A percentile compares a stretch with the other conserved stretches of the same genome.
Conservation (phyloP, 2,329 filamentous ascomycete genomes). For the Byssochlamys sp. region DNA sequence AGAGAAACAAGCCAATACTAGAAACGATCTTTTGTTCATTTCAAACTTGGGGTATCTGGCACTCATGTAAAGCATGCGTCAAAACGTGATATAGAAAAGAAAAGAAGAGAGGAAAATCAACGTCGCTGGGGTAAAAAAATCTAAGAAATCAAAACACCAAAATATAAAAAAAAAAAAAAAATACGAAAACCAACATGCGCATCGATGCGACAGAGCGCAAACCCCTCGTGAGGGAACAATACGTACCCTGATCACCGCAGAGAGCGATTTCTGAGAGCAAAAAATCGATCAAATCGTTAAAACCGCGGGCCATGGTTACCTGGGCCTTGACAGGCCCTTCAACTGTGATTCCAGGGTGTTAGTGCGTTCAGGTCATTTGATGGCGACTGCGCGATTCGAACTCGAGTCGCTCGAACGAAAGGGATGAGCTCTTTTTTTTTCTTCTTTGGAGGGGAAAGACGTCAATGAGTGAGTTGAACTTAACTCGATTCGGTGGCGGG, state of each 20-base stretch:
- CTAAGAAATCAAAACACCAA: not conserved
- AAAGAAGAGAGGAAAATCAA: not conserved
- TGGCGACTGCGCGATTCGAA: constrained; percentile 7
- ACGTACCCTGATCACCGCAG: constrained; percentile 49
- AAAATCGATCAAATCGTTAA: constrained; percentile 50
- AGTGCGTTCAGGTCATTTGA: not conserved
- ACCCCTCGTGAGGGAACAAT: constrained; percentile 2
- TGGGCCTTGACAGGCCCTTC: not conserved
- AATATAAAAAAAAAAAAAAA: constrained; percentile 14
- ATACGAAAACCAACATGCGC: constrained; percentile 2
- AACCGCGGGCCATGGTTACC: constrained; percentile 37
- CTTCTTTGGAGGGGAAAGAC: not conserved
- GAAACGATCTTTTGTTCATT: not conserved
- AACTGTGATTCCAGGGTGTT: not conserved
- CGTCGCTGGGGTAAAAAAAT: not conserved
- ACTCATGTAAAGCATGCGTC: not conserved
- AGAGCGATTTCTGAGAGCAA: constrained; percentile 52
- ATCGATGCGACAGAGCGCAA: no score
- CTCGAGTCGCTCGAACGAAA: constrained; percentile 4
- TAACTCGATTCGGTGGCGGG: not conserved
- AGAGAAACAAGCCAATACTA: not conserved
- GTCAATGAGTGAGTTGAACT: not conserved
- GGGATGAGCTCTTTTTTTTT: constrained; percentile 1
- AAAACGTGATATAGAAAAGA: not conserved
- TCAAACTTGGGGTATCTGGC: not conserved